Evolutionary conservation across 1,139 yeast species (phyloP).

Genomic region (Yamadazyma kanchanaburiensis): DNA sequence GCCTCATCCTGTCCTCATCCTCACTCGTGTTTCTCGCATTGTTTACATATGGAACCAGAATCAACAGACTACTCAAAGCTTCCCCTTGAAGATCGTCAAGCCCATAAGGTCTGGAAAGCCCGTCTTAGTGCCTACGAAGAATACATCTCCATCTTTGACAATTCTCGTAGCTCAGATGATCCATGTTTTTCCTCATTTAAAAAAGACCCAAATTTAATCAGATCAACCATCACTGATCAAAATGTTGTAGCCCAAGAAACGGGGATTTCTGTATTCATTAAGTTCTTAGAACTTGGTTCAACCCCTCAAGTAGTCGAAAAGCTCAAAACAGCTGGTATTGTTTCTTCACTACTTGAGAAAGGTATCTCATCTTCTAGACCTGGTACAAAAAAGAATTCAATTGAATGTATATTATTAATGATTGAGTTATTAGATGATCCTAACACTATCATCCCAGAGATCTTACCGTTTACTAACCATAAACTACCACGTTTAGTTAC

Average conservation of each 20-base stretch:
- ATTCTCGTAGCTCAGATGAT: conserved; percentile 53
- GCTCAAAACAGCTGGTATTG: conserved; percentile 40
- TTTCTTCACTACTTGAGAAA: conserved; percentile 69
- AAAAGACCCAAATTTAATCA: conserved; percentile 46
- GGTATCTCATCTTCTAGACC: conserved; percentile 75
- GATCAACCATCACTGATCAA: conserved; percentile 63
- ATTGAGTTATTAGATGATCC: conserved; percentile 63
- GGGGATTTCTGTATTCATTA: conserved; percentile 57
- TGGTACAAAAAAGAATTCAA: conserved; percentile 66
- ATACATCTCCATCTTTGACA: conserved; percentile 48
- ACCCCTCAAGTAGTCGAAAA: conserved; percentile 27
- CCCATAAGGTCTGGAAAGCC: conserved; percentile 88
- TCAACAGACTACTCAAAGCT: conserved; percentile 21
- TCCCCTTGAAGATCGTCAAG: conserved; percentile 63
- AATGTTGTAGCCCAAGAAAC: conserved; percentile 93
- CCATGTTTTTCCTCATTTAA: conserved; percentile 51
- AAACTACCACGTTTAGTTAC: conserved; percentile 79
- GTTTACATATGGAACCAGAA: conserved; percentile 3
- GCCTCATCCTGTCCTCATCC: background rate
- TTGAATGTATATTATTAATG: conserved; percentile 58
- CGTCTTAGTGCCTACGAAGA: conserved; percentile 80
- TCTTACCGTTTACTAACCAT: conserved; percentile 60
- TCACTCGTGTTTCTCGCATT: conserved; percentile 1
- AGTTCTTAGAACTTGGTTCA: conserved; percentile 63
- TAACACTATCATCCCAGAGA: conserved; percentile 62